Conservation (phyloP, 2,329 filamentous ascomycete species). For the Curvularia sp. region DNA sequence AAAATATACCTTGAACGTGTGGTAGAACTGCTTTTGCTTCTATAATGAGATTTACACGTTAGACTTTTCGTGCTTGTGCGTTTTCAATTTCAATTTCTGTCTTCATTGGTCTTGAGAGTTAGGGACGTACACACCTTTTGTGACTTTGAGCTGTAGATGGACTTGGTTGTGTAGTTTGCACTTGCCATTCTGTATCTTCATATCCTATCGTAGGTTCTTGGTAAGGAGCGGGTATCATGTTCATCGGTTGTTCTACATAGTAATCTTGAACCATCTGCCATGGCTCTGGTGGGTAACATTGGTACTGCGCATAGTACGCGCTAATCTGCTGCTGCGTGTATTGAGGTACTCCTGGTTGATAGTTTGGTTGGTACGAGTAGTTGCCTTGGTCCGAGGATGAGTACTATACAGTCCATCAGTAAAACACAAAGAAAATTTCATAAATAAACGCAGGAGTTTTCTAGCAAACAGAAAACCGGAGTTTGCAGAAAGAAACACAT, state of each 20-base stretch:
- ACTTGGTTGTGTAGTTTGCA: slow-evolving; percentile 12
- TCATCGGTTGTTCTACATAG: slow-evolving; percentile 24
- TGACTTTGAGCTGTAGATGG: slow-evolving; percentile 15
- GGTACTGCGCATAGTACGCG: slow-evolving; percentile 41
- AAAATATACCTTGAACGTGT: slow-evolving; percentile 10
- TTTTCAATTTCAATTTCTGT: not conserved
- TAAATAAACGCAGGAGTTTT: not conserved
- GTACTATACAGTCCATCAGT: slow-evolving; percentile 23
- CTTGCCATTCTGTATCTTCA: slow-evolving; percentile 21
- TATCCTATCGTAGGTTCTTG: slow-evolving; percentile 21
- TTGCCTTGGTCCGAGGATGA: slow-evolving; percentile 27
- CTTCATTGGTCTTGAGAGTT: not conserved
- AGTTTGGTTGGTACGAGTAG: slow-evolving; percentile 27
- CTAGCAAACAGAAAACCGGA: not conserved
- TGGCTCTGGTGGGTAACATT: slow-evolving; percentile 39
- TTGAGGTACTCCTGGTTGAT: slow-evolving; percentile 31
- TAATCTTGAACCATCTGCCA: slow-evolving; percentile 38
- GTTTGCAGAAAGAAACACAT: not conserved
- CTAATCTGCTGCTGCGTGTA: slow-evolving; percentile 45
- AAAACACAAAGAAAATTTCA: not conserved
- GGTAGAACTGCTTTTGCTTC: slow-evolving; percentile 31
- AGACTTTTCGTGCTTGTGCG: not conserved
- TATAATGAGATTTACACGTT: not conserved
- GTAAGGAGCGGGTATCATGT: slow-evolving; percentile 14
- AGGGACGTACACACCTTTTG: slow-evolving; percentile 15